phyloP scores from a whole-genome alignment of 768 basidiomycete genomes.

The Harrya chromipes region DNA sequence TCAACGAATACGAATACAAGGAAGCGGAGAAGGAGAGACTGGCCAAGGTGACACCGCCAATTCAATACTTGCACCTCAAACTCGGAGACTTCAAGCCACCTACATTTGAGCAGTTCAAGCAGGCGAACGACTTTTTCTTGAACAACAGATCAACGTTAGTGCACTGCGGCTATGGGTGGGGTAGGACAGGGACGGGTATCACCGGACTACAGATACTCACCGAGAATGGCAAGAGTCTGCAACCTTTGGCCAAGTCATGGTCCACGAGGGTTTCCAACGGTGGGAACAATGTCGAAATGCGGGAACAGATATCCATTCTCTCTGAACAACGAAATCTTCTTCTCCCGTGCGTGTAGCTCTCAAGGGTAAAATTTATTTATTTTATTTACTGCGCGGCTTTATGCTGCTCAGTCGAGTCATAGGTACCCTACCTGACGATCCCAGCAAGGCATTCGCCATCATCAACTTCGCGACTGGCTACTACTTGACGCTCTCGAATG shows the following conservation, averaged over 20 bases:
- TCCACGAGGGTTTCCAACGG: background rate
- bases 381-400: too few relatives aligned
- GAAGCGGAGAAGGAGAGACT: constrained; percentile 6
- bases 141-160: background rate
- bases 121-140: too few relatives aligned
- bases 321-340: constrained; percentile 2
- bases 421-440: too few relatives aligned
- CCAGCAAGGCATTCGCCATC: background rate
- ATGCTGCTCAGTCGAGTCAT: too few relatives aligned
- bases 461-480: constrained; percentile 9
- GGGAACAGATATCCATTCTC: constrained; percentile 7
- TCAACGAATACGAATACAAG: constrained; percentile 16
- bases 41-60: constrained; percentile 1
- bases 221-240: background rate
- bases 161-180: constrained; percentile 14
- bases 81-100: constrained; percentile 22
- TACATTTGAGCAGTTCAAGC: constrained; percentile 2
- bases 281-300: constrained; percentile 8
- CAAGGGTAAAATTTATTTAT: too few relatives aligned
- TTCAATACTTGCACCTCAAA: constrained; percentile 17
- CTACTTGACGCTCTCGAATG: constrained; percentile 7
- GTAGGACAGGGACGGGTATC: constrained; percentile 10
- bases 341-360: constrained; percentile 4
- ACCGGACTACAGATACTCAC: constrained; percentile 5
- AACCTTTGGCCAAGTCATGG: constrained; percentile 4